Percentiles rank a stretch among this genome's conserved stretches.
These are phyloP conservation scores for Aspergillus cejpii DNA, from an alignment of 2,329 filamentous ascomycete genomes.

Conservation along the genomic window DNA sequence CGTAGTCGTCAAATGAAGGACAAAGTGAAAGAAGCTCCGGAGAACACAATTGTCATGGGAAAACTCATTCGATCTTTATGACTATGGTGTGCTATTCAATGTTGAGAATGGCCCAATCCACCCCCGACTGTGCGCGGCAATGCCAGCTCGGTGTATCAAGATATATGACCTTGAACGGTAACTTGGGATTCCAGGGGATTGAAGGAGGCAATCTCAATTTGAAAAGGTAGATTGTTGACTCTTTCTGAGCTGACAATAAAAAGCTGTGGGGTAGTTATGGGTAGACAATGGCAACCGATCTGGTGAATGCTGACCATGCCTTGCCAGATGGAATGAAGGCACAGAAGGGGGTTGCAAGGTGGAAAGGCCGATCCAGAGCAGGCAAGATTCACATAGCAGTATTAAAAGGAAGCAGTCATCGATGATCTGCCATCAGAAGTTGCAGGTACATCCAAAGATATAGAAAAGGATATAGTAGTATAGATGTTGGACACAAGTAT, in stretches of 20 bases:
- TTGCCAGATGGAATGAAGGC: constrained; percentile 28
- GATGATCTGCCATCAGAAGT: constrained; percentile 1
- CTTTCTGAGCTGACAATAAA: constrained; percentile 8
- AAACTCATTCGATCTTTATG: constrained; percentile 13
- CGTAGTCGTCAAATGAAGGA: constrained; percentile 10
- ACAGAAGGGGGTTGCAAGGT: constrained; percentile 38
- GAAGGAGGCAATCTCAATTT: constrained; percentile 1
- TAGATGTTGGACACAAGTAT: background rate
- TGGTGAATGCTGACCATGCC: constrained; percentile 25
- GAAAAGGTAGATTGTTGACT: background rate
- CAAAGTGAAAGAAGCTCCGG: constrained; percentile 5
- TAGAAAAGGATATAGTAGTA: constrained; percentile 10
- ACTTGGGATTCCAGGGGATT: background rate
- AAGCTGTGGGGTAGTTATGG: constrained; percentile 8
- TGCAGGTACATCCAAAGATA: constrained; percentile 17
- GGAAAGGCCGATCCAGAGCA: constrained; percentile 47
- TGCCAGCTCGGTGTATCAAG: background rate
- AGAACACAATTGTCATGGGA: constrained; percentile 16
- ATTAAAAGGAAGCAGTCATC: constrained; percentile 1
- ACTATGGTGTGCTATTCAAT: constrained; percentile 1
- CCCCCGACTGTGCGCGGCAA: background rate
- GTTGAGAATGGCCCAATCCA: background rate
- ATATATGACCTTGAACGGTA: background rate
- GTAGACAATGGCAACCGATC: constrained; percentile 20
- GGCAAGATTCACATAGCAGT: constrained; percentile 25